These are phyloP conservation scores for Cruciata laevipes DNA, from an alignment of 257 asterid species.

Conservation along the genomic window DNA sequence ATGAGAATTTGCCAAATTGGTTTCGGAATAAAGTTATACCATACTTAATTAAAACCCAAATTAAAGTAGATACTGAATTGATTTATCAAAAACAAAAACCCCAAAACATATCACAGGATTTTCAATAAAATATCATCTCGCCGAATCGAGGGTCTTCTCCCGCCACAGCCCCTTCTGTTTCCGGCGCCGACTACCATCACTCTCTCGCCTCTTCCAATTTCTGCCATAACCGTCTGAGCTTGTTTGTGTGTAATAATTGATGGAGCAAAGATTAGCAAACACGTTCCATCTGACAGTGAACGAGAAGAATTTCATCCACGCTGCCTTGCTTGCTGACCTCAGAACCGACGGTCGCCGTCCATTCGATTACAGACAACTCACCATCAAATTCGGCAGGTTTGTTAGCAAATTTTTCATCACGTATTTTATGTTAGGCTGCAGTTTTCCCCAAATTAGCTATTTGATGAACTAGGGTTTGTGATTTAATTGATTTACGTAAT, in stretches of 20 bases:
- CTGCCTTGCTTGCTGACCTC: constrained; percentile 68
- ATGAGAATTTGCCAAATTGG: no score
- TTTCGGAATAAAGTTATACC: no score
- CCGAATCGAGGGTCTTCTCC: not conserved
- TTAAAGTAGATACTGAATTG: no score
- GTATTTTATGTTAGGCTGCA: not conserved
- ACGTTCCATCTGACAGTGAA: constrained; percentile 65
- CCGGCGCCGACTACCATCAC: not conserved
- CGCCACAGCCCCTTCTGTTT: not conserved
- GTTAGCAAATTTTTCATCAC: not conserved
- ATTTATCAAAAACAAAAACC: no score
- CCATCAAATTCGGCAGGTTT: constrained; percentile 70
- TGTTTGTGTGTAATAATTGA: constrained; percentile 8
- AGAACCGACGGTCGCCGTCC: constrained; percentile 90
- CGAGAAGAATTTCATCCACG: constrained; percentile 69
- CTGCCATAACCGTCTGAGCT: not conserved
- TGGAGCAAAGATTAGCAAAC: constrained; percentile 80
- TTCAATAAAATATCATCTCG: no score
- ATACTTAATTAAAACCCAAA: no score
- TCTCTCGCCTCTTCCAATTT: not conserved
- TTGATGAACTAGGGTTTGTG: constrained; percentile 5
- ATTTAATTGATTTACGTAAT: constrained; percentile 12
- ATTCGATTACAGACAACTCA: constrained; percentile 63
- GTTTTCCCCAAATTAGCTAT: not conserved
- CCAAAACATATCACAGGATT: no score